Conservation (phyloP, 2,329 filamentous ascomycete genomes). For the Paecilomyces formosus region DNA sequence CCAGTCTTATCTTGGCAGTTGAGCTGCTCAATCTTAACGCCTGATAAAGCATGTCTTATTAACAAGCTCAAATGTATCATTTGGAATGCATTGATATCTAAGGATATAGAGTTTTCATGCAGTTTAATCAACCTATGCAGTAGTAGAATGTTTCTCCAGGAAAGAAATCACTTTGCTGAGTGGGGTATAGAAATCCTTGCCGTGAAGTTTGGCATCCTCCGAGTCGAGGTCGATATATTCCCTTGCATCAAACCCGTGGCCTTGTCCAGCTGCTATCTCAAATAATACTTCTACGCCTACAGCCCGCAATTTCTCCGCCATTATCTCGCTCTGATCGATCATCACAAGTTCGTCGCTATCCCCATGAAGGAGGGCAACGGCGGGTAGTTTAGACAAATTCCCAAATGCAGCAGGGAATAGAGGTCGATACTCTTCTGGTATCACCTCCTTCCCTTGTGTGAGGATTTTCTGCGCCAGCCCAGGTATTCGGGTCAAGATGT, state of each 20-base stretch:
- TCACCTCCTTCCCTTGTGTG: neutral
- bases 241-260: conserved; percentile 5
- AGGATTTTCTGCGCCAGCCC: neutral
- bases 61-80: neutral
- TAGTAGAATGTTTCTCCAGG: neutral
- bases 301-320: neutral
- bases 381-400: conserved; percentile 1
- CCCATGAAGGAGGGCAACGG: conserved; percentile 8
- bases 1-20: neutral
- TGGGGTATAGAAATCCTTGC: neutral
- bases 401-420: conserved; percentile 5
- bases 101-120: no score
- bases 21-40: neutral
- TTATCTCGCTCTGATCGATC: conserved; percentile 7
- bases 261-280: conserved; percentile 2
- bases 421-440: neutral
- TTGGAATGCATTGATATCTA: no score
- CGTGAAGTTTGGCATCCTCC: neutral
- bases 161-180: neutral
- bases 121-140: no score
- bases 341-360: conserved; percentile 6
- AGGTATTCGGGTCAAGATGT: neutral
- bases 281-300: conserved; percentile 2
- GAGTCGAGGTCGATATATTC: neutral
- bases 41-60: neutral